These are phyloP conservation scores for Cryptococcus wingfieldii DNA, from an alignment of 1,284 basidiomycete species.

Conservation along the genomic window DNA sequence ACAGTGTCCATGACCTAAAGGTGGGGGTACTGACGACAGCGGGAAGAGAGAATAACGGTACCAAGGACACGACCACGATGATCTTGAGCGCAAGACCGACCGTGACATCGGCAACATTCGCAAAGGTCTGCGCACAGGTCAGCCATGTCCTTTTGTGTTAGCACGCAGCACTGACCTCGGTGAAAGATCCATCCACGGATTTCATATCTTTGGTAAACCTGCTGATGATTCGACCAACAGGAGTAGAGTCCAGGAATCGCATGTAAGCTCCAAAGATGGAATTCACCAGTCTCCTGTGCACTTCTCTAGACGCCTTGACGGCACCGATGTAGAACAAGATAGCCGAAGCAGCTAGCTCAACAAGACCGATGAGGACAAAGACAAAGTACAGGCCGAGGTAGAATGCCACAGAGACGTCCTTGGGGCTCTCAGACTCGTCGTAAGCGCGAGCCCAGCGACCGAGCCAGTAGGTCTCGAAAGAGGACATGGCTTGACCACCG, in stretches of 20 bases:
- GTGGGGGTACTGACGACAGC: conserved; percentile 28
- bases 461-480: conserved; percentile 57
- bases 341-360: conserved; percentile 40
- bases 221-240: conserved; percentile 58
- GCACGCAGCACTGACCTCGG: conserved; percentile 23
- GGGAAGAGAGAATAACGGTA: conserved; percentile 50
- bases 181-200: conserved; percentile 46
- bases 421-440: conserved; percentile 40
- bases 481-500: conserved; percentile 36
- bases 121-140: conserved; percentile 31
- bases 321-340: conserved; percentile 49
- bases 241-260: conserved; percentile 59
- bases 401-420: conserved; percentile 40
- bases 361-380: conserved; percentile 37
- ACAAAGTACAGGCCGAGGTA: conserved; percentile 55
- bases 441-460: conserved; percentile 61
- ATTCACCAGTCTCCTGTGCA: conserved; percentile 59
- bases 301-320: conserved; percentile 55
- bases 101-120: conserved; percentile 41
- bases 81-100: conserved; percentile 51
- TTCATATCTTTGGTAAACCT: conserved; percentile 61
- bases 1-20: background rate
- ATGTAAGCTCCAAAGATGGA: conserved; percentile 59
- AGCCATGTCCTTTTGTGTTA: background rate
- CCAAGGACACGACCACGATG: conserved; percentile 52